These are phyloP conservation scores for Areca catechu DNA, from an alignment of 176 grass and related monocot genomes.

Conservation along the genomic window DNA sequence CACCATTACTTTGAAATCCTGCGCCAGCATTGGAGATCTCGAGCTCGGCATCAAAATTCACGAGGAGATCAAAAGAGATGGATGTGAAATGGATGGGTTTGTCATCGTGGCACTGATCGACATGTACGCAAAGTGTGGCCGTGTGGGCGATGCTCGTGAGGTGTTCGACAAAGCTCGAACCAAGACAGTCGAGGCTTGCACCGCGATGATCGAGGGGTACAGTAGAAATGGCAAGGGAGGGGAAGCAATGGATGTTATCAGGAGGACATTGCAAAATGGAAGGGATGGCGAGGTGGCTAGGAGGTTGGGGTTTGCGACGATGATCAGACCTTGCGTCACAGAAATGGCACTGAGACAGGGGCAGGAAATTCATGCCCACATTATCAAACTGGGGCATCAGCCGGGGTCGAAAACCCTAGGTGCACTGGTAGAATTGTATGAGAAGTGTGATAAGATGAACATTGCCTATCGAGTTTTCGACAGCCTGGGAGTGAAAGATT, in stretches of 20 bases:
- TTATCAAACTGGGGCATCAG: constrained; percentile 7
- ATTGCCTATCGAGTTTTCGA: constrained; percentile 14
- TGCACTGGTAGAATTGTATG: constrained; percentile 10
- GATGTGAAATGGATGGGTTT: constrained; percentile 10
- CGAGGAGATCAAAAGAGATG: constrained; percentile 1
- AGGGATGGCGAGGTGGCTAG: neutral
- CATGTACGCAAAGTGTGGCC: constrained; percentile 18
- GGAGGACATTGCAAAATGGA: neutral
- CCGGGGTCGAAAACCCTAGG: constrained; percentile 15
- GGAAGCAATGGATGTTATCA: constrained; percentile 14
- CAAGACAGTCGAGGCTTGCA: constrained; percentile 9
- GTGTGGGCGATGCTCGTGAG: constrained; percentile 1
- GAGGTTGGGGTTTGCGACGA: constrained; percentile 11
- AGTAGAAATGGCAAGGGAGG: constrained; percentile 2
- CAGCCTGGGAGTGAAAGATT: neutral
- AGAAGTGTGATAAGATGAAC: constrained; percentile 10
- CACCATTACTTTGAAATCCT: constrained; percentile 12
- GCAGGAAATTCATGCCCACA: constrained; percentile 19
- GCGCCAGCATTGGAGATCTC: constrained; percentile 4
- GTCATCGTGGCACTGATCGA: constrained; percentile 15
- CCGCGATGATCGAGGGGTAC: constrained; percentile 20
- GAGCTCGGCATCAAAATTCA: constrained; percentile 15
- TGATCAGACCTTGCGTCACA: constrained; percentile 8
- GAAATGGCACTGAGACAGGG: constrained; percentile 14
- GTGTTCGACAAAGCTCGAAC: constrained; percentile 4